Percentiles rank a stretch among this genome's conserved stretches.
These are phyloP conservation scores for Lactarius quietus DNA, from an alignment of 768 basidiomycete species.

Conservation along the genomic window DNA sequence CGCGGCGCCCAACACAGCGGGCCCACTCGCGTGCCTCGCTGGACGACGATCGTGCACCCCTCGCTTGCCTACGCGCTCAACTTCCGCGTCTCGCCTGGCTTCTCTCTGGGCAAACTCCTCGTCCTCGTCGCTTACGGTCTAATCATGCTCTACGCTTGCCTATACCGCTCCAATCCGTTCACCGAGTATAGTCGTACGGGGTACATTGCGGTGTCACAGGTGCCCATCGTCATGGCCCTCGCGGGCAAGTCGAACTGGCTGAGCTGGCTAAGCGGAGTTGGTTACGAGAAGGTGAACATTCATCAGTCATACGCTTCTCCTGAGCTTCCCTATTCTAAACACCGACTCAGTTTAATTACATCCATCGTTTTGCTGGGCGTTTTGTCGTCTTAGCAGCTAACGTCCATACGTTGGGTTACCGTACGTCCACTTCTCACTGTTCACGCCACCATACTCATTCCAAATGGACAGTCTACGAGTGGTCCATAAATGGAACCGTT, in stretches of 20 bases:
- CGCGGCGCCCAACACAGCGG: slow-evolving; percentile 1
- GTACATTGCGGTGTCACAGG: slow-evolving; percentile 41
- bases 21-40: slow-evolving; percentile 39
- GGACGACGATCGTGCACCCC: slow-evolving; percentile 36
- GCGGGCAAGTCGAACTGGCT: slow-evolving; percentile 50
- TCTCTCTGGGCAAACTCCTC: slow-evolving; percentile 39
- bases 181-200: slow-evolving; percentile 35
- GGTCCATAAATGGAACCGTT: slow-evolving; percentile 12
- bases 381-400: slow-evolving; percentile 41
- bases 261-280: slow-evolving; percentile 39
- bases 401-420: slow-evolving; percentile 41
- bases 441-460: neutral
- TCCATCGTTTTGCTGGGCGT: slow-evolving; percentile 53
- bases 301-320: neutral
- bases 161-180: slow-evolving; percentile 37
- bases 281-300: slow-evolving; percentile 45
- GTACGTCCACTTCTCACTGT: slow-evolving; percentile 29
- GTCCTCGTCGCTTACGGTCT: slow-evolving; percentile 37
- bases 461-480: slow-evolving; percentile 6
- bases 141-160: slow-evolving; percentile 37
- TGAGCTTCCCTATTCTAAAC: neutral
- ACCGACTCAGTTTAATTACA: slow-evolving; percentile 43
- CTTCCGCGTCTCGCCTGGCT: slow-evolving; percentile 35
- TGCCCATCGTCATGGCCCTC: slow-evolving; percentile 43
- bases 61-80: slow-evolving; percentile 33